These are phyloP conservation scores for Metschnikowia drakensbergensis DNA, from an alignment of 805 yeast genomes.

Conservation along the genomic window DNA sequence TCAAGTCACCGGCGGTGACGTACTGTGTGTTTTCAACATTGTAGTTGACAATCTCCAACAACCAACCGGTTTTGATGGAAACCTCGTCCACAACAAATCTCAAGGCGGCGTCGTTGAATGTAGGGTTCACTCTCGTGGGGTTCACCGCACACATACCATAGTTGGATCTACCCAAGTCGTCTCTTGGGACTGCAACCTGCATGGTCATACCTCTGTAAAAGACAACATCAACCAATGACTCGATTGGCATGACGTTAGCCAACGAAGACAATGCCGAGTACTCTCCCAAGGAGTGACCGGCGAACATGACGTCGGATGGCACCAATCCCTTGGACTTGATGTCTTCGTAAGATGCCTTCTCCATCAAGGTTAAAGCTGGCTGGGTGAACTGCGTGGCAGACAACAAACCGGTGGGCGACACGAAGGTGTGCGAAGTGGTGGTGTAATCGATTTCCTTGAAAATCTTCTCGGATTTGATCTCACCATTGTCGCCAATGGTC, in stretches of 20 bases:
- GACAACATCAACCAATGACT: constrained; percentile 93
- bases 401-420: constrained; percentile 88
- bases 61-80: constrained; percentile 80
- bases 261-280: constrained; percentile 95
- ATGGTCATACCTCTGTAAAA: constrained; percentile 99
- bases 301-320: constrained; percentile 89
- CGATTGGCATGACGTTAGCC: constrained; percentile 98
- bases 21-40: constrained; percentile 98
- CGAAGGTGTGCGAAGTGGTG: constrained; percentile 83
- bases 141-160: constrained; percentile 99
- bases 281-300: constrained; percentile 99
- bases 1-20: constrained; percentile 97
- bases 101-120: constrained; percentile 90
- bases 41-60: constrained; percentile 95
- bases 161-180: constrained; percentile 89
- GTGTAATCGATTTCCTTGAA: constrained; percentile 84
- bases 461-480: constrained; percentile 84
- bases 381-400: constrained; percentile 99
- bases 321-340: constrained; percentile 94
- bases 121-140: constrained; percentile 86
- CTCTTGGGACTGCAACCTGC: constrained; percentile 99
- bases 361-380: constrained; percentile 99
- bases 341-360: constrained; percentile 97
- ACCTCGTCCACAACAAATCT: constrained; percentile 92
- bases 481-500: constrained; percentile 81